phyloP scores from a whole-genome alignment of 2,329 filamentous ascomycete species.

The Paecilomyces sp. region DNA sequence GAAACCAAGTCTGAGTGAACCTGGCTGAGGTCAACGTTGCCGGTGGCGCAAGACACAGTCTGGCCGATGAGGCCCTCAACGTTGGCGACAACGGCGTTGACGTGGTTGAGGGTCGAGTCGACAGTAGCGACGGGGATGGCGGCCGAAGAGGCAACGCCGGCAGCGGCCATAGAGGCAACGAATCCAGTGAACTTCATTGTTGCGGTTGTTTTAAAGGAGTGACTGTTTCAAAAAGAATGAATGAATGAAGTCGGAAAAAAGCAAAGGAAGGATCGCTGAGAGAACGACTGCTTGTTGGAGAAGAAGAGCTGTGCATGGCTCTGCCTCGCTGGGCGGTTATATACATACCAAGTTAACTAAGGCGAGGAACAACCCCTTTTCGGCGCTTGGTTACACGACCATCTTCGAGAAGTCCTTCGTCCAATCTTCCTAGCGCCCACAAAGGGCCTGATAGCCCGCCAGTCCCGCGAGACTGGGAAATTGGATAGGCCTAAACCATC shows the following conservation, averaged over 20 bases:
- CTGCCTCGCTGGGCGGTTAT: neutral
- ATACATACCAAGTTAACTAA: neutral
- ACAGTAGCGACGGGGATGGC: constrained; percentile 17
- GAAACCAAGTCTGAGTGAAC: constrained; percentile 2
- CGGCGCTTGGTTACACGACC: neutral
- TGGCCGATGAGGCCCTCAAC: constrained; percentile 10
- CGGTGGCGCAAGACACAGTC: constrained; percentile 3
- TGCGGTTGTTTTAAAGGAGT: constrained; percentile 14
- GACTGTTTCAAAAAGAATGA: constrained; percentile 6
- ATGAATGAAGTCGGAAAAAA: neutral
- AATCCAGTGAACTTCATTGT: constrained; percentile 33
- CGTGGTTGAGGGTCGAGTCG: constrained; percentile 6
- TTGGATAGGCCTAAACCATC: neutral
- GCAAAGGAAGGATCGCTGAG: neutral
- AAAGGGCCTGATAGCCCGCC: neutral
- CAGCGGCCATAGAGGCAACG: constrained; percentile 22
- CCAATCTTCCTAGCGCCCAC: neutral
- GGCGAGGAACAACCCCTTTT: neutral
- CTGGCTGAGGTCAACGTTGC: constrained; percentile 3
- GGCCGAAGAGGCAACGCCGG: constrained; percentile 20
- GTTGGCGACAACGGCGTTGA: constrained; percentile 9
- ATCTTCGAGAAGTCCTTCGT: neutral
- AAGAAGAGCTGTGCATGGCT: neutral
- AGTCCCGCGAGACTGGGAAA: neutral
- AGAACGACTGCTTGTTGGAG: neutral